Evolutionary conservation across 805 yeast species (phyloP), one percentile per base, ranked within the genome.

Genomic region (Hanseniaspora lachancei): DNA sequence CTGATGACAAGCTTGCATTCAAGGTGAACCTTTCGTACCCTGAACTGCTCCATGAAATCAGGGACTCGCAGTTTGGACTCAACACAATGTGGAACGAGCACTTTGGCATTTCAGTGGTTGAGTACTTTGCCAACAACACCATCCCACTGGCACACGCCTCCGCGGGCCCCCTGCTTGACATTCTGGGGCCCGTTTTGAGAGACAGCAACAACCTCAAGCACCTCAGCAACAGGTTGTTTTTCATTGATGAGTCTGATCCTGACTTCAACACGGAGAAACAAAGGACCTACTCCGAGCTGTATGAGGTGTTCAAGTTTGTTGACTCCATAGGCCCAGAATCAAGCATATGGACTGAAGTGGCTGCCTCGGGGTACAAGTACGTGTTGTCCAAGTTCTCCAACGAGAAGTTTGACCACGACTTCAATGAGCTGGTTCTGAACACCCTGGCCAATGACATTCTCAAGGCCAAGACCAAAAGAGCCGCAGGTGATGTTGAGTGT

Each of bases 81-180:
- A 91, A 93, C 64, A 89, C 95, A 34, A 93, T 93, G 99, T 93
- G 98, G 98, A 93, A 93, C 69, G 99, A 93, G 72, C 99, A 93
- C 71, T 93, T 93, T 68, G 99, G 99, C 20, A 93, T 93, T 63
- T 91, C 96, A 1, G 91, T 93, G 5, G 98, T 93, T 8, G 99
- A 93, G 68, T 87, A 89, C 66, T 74, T 86, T 71, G 82, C 91
- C 1, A 77, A 85, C 55, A 97, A 97, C 0, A 75, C 84, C 29
- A 79, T 93, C 18, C 97, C 98, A 1, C 71, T 93, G 2, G 93
- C 81, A 3, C 97, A 95, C 69, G 95, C 95, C 4, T 84, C 95
- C 54, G 98, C 96, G 0, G 99, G 99, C 1, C 99, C 99, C 10
- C 74, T 78, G 43, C 71, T 82, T 56, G 99, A 93, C 68, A 93